These are phyloP conservation scores for Amanita rubescens DNA, from an alignment of 768 basidiomycete genomes.

Conservation along the genomic window DNA sequence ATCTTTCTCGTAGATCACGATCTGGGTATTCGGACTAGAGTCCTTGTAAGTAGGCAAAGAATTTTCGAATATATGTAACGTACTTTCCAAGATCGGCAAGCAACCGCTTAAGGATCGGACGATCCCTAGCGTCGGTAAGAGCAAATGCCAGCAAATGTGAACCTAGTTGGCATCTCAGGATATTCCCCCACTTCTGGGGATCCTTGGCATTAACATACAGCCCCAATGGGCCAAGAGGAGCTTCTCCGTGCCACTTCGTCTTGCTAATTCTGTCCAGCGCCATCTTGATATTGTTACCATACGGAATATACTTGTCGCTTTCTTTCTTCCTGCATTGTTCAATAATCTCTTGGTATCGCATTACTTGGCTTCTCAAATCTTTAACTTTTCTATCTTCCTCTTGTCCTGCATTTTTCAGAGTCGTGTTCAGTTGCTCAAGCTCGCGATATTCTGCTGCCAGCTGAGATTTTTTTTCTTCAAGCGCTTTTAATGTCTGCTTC, in stretches of 20 bases:
- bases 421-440: conserved; percentile 21
- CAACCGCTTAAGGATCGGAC: conserved; percentile 46
- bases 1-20: conserved; percentile 66
- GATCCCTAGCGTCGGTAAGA: conserved; percentile 64
- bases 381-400: conserved; percentile 25
- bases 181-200: conserved; percentile 47
- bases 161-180: conserved; percentile 61
- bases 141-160: conserved; percentile 59
- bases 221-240: conserved; percentile 77
- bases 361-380: conserved; percentile 33
- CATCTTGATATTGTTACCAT: conserved; percentile 52
- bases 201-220: conserved; percentile 69
- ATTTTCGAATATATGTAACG: conserved; percentile 18
- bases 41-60: neutral
- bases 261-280: conserved; percentile 47
- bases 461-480: conserved; percentile 26
- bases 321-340: conserved; percentile 40
- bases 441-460: conserved; percentile 27
- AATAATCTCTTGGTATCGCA: conserved; percentile 43
- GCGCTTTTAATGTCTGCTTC: conserved; percentile 28
- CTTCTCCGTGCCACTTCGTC: conserved; percentile 55
- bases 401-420: conserved; percentile 27
- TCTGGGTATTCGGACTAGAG: conserved; percentile 36
- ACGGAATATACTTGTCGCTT: conserved; percentile 52
- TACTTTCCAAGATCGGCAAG: conserved; percentile 57